Evolutionary conservation across 352 stramenopile species (phyloP), one percentile per base, ranked within the genome.

Genomic region (Pseudoperonospora humuli): DNA sequence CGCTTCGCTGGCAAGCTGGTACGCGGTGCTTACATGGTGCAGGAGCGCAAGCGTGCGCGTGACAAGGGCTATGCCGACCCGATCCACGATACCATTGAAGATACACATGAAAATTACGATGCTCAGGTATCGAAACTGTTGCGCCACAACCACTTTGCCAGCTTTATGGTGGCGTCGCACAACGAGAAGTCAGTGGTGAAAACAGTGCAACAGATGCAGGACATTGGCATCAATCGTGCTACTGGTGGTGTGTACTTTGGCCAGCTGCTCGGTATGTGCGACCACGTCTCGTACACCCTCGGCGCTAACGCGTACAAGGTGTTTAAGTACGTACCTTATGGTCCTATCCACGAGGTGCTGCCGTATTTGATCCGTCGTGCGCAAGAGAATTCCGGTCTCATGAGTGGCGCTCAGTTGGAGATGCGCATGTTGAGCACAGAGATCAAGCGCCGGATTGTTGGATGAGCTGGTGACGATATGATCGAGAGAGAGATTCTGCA

Each of bases 301-400:
- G 95, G 93, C 26, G 65, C 62, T n/a, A 56, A 89, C 35, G 76
- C 77, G 13, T 98, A 96, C 65, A 88, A 88, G 58, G 92, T 92
- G 27, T 98, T 96, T 75, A 98, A 98, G 74, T 98, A 98, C 59
- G 70, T 99, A 25, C 96, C 96, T 19, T 99, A 98, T 64, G 96
- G 96, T 8, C 69, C 94, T 26, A 95, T 99, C 7, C 58, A 93
- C 25, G 86, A 98, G 58, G 94, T 98, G 21, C 79, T 99, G 52
- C 96, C 96, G 17, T 99, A 99, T 64, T 70, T 99, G 3, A 83
- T 98, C 39, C 88, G 96, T 18, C 85, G 96, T 38, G 95, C 95
- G 3, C 84, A 98, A 55, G 96, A 99, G 57, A 99, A 99, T 72
- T 89, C 75, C 57, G 86, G 75, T 3, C 57, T 96, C 34, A 86